Evolutionary conservation across 176 grass and related monocot genomes (phyloP).

Genomic region (Triticum urartu): DNA sequence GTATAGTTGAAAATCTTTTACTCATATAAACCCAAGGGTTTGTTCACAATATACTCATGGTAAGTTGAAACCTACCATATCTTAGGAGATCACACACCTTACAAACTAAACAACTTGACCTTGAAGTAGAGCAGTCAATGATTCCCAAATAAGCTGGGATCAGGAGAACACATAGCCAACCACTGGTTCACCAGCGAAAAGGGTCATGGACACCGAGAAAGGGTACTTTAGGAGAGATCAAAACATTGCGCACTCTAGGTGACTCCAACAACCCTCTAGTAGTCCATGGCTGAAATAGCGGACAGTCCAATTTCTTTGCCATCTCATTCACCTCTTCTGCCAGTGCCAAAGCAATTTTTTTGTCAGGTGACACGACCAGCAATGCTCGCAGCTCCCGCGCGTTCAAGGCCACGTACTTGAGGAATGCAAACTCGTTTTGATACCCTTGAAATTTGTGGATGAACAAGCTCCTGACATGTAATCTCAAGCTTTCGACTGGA

Average conservation of each 20-base stretch:
- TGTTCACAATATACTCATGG: not conserved
- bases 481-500: not conserved
- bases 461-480: conserved; percentile 8
- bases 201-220: not conserved
- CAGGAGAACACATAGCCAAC: not conserved
- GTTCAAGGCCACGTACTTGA: not conserved
- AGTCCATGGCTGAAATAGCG: not conserved
- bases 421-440: not conserved
- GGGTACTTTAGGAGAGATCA: not conserved
- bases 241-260: not conserved
- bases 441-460: not conserved
- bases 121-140: not conserved
- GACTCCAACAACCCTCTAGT: not conserved
- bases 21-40: not conserved
- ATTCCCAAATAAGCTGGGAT: not conserved
- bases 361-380: not conserved
- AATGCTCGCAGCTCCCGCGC: not conserved
- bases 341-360: not conserved
- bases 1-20: not conserved
- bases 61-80: not conserved
- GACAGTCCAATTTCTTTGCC: not conserved
- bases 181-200: not conserved
- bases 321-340: not conserved
- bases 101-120: not conserved
- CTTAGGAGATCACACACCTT: too few relatives aligned